phyloP scores from a whole-genome alignment of 352 stramenopile species.

The Thalassiosira hispida region DNA sequence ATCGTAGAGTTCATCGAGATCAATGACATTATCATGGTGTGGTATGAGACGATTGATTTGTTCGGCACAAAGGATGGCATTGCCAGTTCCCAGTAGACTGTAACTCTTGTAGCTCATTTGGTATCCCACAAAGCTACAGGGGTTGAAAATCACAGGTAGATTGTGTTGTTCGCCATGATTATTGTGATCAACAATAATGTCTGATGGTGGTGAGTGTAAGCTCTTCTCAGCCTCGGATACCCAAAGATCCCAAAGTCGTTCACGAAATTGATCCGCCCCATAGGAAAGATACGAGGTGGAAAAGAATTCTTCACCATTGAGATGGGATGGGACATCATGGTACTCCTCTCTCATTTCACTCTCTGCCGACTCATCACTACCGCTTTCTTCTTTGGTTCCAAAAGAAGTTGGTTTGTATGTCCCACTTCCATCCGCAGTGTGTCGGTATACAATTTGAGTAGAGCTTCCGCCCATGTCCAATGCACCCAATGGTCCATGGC shows the following conservation, averaged over 20 bases:
- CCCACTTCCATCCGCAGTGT: conserved; percentile 4
- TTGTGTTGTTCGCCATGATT: conserved; percentile 32
- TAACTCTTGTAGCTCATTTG: conserved; percentile 62
- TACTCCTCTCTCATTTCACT: conserved; percentile 12
- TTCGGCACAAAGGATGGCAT: conserved; percentile 69
- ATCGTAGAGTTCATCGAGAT: conserved; percentile 58
- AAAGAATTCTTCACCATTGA: conserved; percentile 83
- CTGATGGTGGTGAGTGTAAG: no score
- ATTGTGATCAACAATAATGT: conserved; percentile 35
- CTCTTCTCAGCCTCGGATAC: conserved; percentile 44
- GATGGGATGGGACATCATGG: conserved; percentile 46
- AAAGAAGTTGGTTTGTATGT: no score
- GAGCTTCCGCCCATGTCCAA: conserved; percentile 84
- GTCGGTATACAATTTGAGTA: conserved; percentile 82
- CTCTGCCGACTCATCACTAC: no score
- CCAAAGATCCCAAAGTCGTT: conserved; percentile 79
- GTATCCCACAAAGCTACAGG: conserved; percentile 80
- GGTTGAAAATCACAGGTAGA: conserved; percentile 66
- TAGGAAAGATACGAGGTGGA: conserved; percentile 84
- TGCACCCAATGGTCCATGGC: conserved; percentile 65
- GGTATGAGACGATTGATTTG: conserved; percentile 79
- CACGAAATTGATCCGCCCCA: conserved; percentile 84
- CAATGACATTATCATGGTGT: conserved; percentile 66
- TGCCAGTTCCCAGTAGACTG: conserved; percentile 74
- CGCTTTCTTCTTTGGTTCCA: no score